Percentiles rank a stretch among this genome's conserved stretches.
phyloP scores from a whole-genome alignment of 306 rosid genomes.

The barrel medic (Medicago truncatula) region DNA sequence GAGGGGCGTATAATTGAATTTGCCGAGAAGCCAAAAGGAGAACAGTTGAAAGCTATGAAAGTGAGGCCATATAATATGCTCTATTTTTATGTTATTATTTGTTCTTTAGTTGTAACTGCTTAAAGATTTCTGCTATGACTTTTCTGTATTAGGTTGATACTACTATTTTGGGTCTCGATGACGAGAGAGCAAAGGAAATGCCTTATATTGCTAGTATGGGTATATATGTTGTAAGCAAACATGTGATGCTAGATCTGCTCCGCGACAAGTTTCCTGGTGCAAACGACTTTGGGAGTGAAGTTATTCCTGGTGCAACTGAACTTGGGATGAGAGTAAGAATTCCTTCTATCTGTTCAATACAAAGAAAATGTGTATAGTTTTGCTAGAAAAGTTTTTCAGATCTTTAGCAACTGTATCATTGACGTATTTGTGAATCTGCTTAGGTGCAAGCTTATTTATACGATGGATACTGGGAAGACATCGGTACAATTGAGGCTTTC shows the following conservation, averaged over 20 bases:
- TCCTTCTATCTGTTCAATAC: constrained; percentile 17
- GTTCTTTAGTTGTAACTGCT: constrained; percentile 6
- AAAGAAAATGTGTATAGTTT: neutral
- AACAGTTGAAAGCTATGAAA: constrained; percentile 95
- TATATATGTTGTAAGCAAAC: constrained; percentile 94
- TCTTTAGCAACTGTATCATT: constrained; percentile 17
- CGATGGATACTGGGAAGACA: constrained; percentile 99
- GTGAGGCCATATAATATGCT: constrained; percentile 40
- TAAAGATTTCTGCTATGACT: constrained; percentile 10
- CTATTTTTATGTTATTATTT: neutral
- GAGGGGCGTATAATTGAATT: constrained; percentile 95
- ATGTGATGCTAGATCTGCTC: constrained; percentile 86
- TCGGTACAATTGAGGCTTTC: constrained; percentile 98
- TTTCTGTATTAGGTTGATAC: constrained; percentile 83
- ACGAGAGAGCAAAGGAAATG: constrained; percentile 91
- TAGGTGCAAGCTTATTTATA: constrained; percentile 97
- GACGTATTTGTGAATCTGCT: constrained; percentile 26
- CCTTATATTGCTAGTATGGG: constrained; percentile 99
- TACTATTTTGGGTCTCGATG: constrained; percentile 95
- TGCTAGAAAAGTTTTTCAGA: constrained; percentile 12
- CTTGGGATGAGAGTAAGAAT: constrained; percentile 82
- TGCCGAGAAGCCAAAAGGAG: constrained; percentile 95
- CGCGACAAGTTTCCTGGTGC: constrained; percentile 90
- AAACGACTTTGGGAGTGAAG: constrained; percentile 98
- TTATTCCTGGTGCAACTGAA: constrained; percentile 96